Percentiles rank a stretch among this genome's conserved stretches.
Evolutionary conservation across 2,329 filamentous ascomycete genomes (phyloP).

Genomic region (Fusarium secorum): DNA sequence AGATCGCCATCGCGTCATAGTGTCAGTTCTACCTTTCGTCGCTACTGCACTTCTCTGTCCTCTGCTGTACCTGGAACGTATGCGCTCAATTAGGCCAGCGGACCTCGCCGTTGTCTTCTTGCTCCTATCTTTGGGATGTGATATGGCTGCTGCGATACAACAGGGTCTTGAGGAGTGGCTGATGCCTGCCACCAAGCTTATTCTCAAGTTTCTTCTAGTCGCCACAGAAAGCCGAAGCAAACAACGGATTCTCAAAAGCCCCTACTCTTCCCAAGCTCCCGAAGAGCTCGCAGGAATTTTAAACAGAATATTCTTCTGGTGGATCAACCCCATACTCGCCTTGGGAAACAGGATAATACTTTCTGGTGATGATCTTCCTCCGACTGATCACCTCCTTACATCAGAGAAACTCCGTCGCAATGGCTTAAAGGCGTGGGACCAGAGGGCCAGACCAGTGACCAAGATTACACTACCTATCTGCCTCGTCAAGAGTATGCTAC

Average conservation of each 20-base stretch:
- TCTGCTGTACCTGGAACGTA: neutral
- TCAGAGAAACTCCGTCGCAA: neutral
- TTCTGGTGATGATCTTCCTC: neutral
- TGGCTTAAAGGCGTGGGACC: neutral
- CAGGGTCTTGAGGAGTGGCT: rapidly evolving
- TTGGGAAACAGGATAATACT: neutral
- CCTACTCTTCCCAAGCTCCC: neutral
- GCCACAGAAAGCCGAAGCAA: neutral
- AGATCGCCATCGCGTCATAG: rapidly evolving
- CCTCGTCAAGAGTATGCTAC: neutral
- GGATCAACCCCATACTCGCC: neutral
- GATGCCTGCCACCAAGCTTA: rapidly evolving
- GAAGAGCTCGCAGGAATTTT: neutral
- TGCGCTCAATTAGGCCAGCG: neutral
- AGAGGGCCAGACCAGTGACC: neutral
- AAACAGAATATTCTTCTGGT: neutral
- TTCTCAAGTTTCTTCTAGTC: neutral
- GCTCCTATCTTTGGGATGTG: neutral
- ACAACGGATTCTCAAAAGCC: neutral
- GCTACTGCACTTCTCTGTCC: neutral
- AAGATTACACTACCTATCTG: neutral
- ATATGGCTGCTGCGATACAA: neutral
- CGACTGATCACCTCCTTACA: neutral
- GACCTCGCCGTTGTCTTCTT: neutral
- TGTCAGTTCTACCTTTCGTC: neutral